Evolutionary conservation across 1,284 basidiomycete species (phyloP).

Genomic region (Malassezia nana): DNA sequence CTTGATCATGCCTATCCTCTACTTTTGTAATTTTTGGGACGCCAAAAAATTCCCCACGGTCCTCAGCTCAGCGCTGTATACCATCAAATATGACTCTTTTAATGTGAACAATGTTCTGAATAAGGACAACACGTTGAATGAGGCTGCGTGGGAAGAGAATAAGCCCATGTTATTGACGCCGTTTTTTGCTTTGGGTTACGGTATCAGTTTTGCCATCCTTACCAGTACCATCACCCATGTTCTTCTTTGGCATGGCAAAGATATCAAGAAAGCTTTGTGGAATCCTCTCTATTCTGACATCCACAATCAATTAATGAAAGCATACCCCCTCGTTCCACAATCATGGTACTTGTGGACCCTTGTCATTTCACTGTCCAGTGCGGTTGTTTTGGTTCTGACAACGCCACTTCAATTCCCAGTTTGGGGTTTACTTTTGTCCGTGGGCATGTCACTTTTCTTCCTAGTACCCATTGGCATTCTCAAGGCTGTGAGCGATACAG

Average conservation of each 20-base stretch:
- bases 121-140: conserved; percentile 50
- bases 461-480: conserved; percentile 51
- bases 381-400: conserved; percentile 50
- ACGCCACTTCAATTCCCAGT: conserved; percentile 52
- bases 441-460: conserved; percentile 50
- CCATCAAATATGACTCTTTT: conserved; percentile 29
- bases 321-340: conserved; percentile 39
- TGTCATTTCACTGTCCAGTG: conserved; percentile 33
- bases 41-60: conserved; percentile 46
- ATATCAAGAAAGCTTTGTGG: conserved; percentile 50
- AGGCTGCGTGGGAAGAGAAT: conserved; percentile 47
- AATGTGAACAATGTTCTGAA: conserved; percentile 32
- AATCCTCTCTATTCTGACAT: conserved; percentile 45
- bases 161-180: conserved; percentile 52
- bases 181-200: conserved; percentile 50
- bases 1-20: conserved; percentile 51
- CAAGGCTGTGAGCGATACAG: conserved; percentile 52
- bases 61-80: conserved; percentile 50
- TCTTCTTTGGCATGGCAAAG: conserved; percentile 52
- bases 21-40: conserved; percentile 51
- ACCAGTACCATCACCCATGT: conserved; percentile 53
- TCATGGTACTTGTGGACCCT: conserved; percentile 45
- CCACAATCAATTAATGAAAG: conserved; percentile 45
- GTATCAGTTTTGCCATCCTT: conserved; percentile 51
- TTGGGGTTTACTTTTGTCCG: conserved; percentile 52